Evolutionary conservation across 352 stramenopile species (phyloP), one percentile per base, ranked within the genome.

Genomic region (Saprolegnia parasitica): DNA sequence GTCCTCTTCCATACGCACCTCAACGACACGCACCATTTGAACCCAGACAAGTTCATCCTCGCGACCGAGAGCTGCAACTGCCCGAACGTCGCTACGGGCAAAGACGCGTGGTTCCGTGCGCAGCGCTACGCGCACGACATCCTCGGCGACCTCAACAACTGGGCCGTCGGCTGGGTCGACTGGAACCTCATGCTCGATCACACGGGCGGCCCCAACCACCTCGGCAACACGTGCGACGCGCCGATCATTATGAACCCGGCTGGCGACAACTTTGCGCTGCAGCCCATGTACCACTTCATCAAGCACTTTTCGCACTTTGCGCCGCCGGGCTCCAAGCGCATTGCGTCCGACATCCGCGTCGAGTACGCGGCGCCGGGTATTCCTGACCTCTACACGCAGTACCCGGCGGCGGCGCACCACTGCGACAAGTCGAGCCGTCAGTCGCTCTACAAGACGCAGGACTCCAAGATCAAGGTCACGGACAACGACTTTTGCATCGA

Each of bases 201-300:
- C 73, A 84, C 52, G 11, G 92, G 92, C 32, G 92, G 92, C 1
- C 90, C 91, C 8, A 98, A 97, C 78, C 88, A 97, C 78, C 68
- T 88, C 67, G 76, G 76, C 47, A 96, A 96, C 73, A 75, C 78
- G 13, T 91, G 83, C 60, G 84, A 92, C 37, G 74, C 76, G 1
- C 76, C 76, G 20, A 82, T 97, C 61, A 88, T 97, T 66, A 49
- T 96, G 26, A 78, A 79, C 5, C 76, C 91, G 56, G 77, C 78
- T n/a, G 83, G 74, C 26, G 70, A 74, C 64, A 77, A 89, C 71
- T 94, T 88, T 68, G 81, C 72, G 40, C 78, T 95, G 21, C 87
- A 97, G 71, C 88, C 89, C 0, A 92, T 96, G 81, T 97, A 91
- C 74, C 95, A 96, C 76, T 93, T 93, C 61, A 91, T 97, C 66